phyloP scores from a whole-genome alignment of 306 rosid genomes.

The Astragalus glycyphyllos region DNA sequence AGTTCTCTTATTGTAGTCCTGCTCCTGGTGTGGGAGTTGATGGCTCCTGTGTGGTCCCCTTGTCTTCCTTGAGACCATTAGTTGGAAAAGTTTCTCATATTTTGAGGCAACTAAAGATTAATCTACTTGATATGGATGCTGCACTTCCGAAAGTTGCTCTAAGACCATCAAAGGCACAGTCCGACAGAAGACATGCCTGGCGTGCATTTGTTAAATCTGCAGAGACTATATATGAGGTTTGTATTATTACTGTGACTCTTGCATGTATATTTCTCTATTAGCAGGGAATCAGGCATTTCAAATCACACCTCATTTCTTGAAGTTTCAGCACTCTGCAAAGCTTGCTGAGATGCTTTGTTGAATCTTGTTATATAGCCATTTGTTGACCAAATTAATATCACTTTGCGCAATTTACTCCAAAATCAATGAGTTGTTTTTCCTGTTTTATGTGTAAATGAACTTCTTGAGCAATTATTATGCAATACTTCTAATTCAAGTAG shows the following conservation, averaged over 20 bases:
- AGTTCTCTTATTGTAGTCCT: conserved; percentile 42
- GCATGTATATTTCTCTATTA: conserved; percentile 13
- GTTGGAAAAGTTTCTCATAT: conserved; percentile 79
- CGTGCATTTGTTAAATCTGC: conserved; percentile 90
- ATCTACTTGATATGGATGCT: conserved; percentile 95
- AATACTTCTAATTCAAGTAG: conserved; percentile 26
- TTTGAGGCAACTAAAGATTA: conserved; percentile 74
- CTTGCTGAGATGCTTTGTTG: conserved; percentile 11
- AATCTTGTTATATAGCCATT: background rate
- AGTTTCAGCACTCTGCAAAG: conserved; percentile 32
- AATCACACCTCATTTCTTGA: conserved; percentile 11
- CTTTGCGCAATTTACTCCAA: conserved; percentile 6
- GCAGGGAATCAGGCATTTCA: background rate
- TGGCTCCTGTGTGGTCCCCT: conserved; percentile 80
- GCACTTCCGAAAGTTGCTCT: conserved; percentile 77
- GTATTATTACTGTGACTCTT: conserved; percentile 41
- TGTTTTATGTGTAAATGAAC: conserved; percentile 35
- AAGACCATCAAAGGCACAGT: conserved; percentile 70
- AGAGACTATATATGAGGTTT: conserved; percentile 81
- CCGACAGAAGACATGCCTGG: conserved; percentile 92
- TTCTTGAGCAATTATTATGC: conserved; percentile 6
- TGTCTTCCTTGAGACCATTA: conserved; percentile 79
- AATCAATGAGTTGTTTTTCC: conserved; percentile 19
- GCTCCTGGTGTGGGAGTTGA: conserved; percentile 59
- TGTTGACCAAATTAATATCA: conserved; percentile 6